Conservation (phyloP, 2,329 filamentous ascomycete species). For the Microcera coccophila region DNA sequence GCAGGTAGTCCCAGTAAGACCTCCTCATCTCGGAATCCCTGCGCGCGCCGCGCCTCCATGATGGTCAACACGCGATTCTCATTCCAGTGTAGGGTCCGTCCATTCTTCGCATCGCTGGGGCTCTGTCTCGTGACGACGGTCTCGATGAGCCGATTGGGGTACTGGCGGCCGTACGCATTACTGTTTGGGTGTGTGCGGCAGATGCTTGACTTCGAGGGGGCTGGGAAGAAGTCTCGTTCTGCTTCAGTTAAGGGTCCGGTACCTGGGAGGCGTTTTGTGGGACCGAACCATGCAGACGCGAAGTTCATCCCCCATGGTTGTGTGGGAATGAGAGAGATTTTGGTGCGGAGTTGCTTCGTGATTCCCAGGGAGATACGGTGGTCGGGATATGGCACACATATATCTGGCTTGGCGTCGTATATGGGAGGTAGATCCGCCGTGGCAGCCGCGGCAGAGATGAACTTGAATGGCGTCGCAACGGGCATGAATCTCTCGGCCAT, state of each 20-base stretch:
- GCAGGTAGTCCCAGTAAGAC: constrained; percentile 56
- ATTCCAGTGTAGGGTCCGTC: constrained; percentile 60
- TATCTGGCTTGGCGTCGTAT: constrained; percentile 56
- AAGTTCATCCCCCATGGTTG: constrained; percentile 55
- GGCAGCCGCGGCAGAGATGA: constrained; percentile 50
- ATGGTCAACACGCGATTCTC: constrained; percentile 60
- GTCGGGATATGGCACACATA: constrained; percentile 64
- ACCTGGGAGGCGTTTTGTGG: constrained; percentile 18
- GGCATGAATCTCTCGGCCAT: constrained; percentile 50
- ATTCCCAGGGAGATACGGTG: constrained; percentile 53
- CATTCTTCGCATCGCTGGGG: constrained; percentile 53
- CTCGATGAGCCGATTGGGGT: constrained; percentile 50
- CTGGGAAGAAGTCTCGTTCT: constrained; percentile 41
- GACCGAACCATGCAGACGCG: constrained; percentile 41
- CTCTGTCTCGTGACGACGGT: constrained; percentile 58
- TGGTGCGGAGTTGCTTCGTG: constrained; percentile 36
- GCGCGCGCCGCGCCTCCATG: constrained; percentile 64
- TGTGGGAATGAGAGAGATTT: constrained; percentile 57
- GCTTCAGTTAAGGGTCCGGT: constrained; percentile 34
- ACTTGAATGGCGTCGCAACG: constrained; percentile 55
- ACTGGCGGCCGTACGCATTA: constrained; percentile 51
- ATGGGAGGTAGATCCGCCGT: constrained; percentile 60
- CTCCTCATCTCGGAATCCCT: constrained; percentile 68
- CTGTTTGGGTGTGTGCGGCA: constrained; percentile 40
- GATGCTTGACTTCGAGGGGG: constrained; percentile 9